Conservation (phyloP, 2,329 filamentous ascomycete species). For the Emmonsia crescens region DNA sequence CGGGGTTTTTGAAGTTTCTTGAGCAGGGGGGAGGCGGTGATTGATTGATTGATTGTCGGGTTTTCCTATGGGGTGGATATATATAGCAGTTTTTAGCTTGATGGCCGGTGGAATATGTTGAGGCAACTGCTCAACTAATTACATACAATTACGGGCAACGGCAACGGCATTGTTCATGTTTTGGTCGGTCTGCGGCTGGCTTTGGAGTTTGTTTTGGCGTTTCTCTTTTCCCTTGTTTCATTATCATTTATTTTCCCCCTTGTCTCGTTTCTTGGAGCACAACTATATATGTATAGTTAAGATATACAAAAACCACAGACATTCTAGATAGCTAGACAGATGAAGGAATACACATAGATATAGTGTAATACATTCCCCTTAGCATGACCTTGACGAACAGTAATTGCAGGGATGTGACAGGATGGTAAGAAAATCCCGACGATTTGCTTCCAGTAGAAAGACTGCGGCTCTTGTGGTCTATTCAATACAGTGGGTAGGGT, state of each 20-base stretch:
- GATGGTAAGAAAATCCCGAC: too few species aligned
- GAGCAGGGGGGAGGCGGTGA: constrained; percentile 19
- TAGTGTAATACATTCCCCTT: neutral
- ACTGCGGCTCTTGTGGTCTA: neutral
- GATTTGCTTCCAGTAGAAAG: too few species aligned
- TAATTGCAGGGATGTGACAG: too few species aligned
- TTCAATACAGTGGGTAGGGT: neutral
- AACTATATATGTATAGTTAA: too few species aligned
- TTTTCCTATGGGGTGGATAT: neutral
- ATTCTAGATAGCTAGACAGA: neutral
- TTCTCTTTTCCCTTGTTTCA: neutral
- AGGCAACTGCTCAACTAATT: neutral
- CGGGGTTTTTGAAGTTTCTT: constrained; percentile 59
- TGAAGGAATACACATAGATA: neutral
- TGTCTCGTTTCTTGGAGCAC: too few species aligned
- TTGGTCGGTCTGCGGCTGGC: neutral
- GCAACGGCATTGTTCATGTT: neutral
- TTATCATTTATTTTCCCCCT: neutral
- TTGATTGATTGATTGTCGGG: neutral
- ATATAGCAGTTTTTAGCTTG: neutral
- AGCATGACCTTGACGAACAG: too few species aligned
- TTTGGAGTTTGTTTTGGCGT: neutral
- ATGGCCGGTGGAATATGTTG: neutral
- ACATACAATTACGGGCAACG: too few species aligned
- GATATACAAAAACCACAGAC: too few species aligned